A percentile compares a stretch with the other conserved stretches of the same genome.
These are phyloP conservation scores for Pleurotus pulmonarius DNA, from an alignment of 768 basidiomycete genomes.

Conservation along the genomic window DNA sequence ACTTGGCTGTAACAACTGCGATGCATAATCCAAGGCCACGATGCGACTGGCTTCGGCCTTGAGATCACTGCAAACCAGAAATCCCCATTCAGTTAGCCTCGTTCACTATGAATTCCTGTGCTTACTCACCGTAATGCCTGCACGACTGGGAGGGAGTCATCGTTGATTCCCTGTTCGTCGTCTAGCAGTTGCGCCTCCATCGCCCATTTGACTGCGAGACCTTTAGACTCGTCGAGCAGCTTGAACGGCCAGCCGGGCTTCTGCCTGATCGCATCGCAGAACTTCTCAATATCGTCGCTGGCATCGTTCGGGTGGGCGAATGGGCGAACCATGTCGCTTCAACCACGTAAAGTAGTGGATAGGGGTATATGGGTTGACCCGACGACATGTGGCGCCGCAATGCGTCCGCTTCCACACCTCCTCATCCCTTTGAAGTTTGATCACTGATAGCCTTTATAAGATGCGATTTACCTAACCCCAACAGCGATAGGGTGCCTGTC, in stretches of 20 bases:
- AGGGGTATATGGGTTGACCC: no score
- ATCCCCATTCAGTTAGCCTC: neutral
- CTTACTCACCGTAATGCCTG: neutral
- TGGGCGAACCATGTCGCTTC: no score
- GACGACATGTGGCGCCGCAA: no score
- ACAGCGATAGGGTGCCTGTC: no score
- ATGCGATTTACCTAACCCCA: no score
- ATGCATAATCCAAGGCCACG: neutral
- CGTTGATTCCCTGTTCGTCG: neutral
- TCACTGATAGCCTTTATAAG: no score
- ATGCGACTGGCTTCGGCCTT: slow-evolving; percentile 6
- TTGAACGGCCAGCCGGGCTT: slow-evolving; percentile 6
- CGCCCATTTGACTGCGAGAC: slow-evolving; percentile 5
- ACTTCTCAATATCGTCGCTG: neutral
- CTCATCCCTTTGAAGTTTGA: no score
- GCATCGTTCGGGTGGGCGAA: no score
- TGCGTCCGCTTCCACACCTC: no score
- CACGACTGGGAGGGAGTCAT: neutral
- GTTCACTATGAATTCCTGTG: neutral
- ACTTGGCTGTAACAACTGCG: neutral
- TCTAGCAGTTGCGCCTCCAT: slow-evolving; percentile 1
- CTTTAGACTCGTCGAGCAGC: neutral
- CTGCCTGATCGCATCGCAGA: slow-evolving; percentile 4
- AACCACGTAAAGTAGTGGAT: no score
- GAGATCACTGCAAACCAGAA: neutral